phyloP scores from a whole-genome alignment of 768 basidiomycete species.

The Hortiboletus flavorubellus region DNA sequence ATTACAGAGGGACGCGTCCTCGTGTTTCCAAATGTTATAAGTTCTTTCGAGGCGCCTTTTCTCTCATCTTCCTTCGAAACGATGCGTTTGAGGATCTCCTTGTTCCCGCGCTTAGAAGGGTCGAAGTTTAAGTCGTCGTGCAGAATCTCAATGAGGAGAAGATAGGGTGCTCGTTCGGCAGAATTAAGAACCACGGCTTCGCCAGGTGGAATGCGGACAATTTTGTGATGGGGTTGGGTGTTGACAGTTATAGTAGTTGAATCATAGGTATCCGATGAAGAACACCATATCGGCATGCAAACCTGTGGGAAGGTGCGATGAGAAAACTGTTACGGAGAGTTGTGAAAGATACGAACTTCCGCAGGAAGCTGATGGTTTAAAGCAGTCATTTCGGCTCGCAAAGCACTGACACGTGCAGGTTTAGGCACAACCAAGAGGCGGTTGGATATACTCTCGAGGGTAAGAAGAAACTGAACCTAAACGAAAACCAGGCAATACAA shows the following conservation, averaged over 20 bases:
- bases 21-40: slow-evolving; percentile 41
- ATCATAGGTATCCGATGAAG: slow-evolving; percentile 59
- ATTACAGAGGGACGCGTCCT: slow-evolving; percentile 17
- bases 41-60: slow-evolving; percentile 55
- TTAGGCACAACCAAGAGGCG: slow-evolving; percentile 88
- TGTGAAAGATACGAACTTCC: slow-evolving; percentile 55
- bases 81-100: slow-evolving; percentile 78
- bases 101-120: slow-evolving; percentile 76
- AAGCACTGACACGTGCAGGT: slow-evolving; percentile 92
- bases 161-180: slow-evolving; percentile 91
- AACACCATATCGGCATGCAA: slow-evolving; percentile 87
- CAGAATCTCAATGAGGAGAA: slow-evolving; percentile 89
- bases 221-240: slow-evolving; percentile 80
- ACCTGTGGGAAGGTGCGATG: slow-evolving; percentile 43
- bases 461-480: slow-evolving; percentile 82
- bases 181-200: slow-evolving; percentile 98
- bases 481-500: not conserved
- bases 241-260: slow-evolving; percentile 27
- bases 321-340: not conserved
- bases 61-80: slow-evolving; percentile 62
- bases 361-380: slow-evolving; percentile 96
- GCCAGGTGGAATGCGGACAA: slow-evolving; percentile 95
- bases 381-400: slow-evolving; percentile 91
- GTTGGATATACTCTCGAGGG: slow-evolving; percentile 90
- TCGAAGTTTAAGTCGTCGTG: slow-evolving; percentile 92